Percentiles rank a stretch among this genome's conserved stretches.
phyloP scores from a whole-genome alignment of 345 rosid genomes.

The Euphorbia lathyris region DNA sequence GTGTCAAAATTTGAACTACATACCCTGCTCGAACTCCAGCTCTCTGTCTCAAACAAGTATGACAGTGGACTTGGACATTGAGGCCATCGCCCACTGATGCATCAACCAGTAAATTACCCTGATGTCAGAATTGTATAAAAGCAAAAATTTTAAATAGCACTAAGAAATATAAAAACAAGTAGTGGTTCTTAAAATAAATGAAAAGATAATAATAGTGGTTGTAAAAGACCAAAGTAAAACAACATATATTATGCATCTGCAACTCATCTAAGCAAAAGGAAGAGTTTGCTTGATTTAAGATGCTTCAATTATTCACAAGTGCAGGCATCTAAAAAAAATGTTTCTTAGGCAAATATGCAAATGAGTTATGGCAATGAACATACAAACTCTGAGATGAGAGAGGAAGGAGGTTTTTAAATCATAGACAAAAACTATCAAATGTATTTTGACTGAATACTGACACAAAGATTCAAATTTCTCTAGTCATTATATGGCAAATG shows the following conservation, averaged over 20 bases:
- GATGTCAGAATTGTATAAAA: constrained; percentile 70
- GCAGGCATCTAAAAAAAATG: too few relatives aligned
- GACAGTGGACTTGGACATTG: constrained; percentile 64
- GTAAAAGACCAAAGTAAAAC: not conserved
- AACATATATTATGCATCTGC: not conserved
- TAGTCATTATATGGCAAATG: not conserved
- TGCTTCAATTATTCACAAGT: not conserved
- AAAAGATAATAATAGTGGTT: not conserved
- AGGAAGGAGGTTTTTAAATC: too few relatives aligned
- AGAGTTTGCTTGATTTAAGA: not conserved
- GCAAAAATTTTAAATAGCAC: constrained; percentile 44
- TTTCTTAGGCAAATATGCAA: not conserved
- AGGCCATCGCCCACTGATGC: constrained; percentile 91
- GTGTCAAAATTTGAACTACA: constrained; percentile 10
- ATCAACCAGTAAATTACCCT: constrained; percentile 84
- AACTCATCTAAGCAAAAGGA: not conserved
- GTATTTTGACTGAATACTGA: not conserved
- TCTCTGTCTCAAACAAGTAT: constrained; percentile 67
- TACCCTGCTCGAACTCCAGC: constrained; percentile 79
- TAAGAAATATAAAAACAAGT: constrained; percentile 19
- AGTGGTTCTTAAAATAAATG: not conserved
- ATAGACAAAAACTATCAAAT: not conserved
- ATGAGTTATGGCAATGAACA: not conserved
- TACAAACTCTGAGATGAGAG: too few relatives aligned
- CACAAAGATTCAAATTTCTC: not conserved